Conservation (phyloP, 371 early-diverging fungal species). For the Actinomortierella wolfii region DNA sequence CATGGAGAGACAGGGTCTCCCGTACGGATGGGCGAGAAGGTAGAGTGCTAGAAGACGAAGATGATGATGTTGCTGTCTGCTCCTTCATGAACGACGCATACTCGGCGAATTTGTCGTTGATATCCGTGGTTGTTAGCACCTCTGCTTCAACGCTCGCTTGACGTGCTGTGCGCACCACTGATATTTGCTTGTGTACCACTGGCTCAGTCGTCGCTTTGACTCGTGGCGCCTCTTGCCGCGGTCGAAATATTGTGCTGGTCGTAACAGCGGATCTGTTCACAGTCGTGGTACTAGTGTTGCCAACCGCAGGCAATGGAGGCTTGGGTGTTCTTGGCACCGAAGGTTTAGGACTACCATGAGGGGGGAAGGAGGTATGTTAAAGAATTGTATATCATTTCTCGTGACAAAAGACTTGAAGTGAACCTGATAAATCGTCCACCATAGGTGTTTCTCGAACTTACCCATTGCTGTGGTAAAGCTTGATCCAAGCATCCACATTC, state of each 20-base stretch:
- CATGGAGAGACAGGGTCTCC: conserved; percentile 35
- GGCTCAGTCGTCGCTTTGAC: conserved; percentile 42
- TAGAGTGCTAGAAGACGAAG: no score
- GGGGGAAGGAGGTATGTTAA: not conserved
- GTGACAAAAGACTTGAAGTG: no score
- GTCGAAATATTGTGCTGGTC: conserved; percentile 9
- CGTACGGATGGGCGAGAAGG: conserved; percentile 5
- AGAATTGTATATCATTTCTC: not conserved
- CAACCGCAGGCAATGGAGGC: conserved; percentile 6
- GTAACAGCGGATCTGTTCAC: not conserved
- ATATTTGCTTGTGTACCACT: conserved; percentile 22
- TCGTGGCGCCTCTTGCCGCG: conserved; percentile 36
- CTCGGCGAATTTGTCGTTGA: conserved; percentile 42
- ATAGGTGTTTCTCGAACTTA: no score
- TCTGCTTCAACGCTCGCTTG: conserved; percentile 19
- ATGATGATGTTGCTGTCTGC: not conserved
- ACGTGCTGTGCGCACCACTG: conserved; percentile 20
- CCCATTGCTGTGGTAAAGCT: conserved; percentile 52
- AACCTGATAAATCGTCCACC: no score
- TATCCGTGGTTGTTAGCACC: conserved; percentile 32
- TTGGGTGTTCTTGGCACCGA: conserved; percentile 18
- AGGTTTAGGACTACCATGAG: conserved; percentile 3
- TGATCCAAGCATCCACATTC: conserved; percentile 58
- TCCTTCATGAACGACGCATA: conserved; percentile 46
- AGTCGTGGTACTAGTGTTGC: conserved; percentile 9